Evolutionary conservation across 768 basidiomycete genomes (phyloP).

Genomic region (Amylocystis lapponica): DNA sequence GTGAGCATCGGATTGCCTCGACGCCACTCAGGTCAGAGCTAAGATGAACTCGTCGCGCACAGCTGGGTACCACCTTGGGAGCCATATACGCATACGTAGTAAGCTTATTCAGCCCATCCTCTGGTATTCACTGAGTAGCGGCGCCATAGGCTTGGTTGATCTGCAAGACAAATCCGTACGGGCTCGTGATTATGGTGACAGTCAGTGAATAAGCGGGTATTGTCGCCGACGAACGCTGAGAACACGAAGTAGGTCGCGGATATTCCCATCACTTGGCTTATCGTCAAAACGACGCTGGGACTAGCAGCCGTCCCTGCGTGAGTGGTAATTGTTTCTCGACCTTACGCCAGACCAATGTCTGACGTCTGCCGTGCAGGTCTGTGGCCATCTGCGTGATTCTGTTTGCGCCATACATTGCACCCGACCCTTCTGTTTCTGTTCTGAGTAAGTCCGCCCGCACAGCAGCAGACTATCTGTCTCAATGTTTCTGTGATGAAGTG

Average conservation of each 20-base stretch:
- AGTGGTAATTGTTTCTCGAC: constrained; percentile 7
- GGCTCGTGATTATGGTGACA: constrained; percentile 33
- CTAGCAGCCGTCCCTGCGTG: constrained; percentile 41
- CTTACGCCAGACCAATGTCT: neutral
- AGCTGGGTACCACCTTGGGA: constrained; percentile 28
- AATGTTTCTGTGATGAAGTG: constrained; percentile 20
- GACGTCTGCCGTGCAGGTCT: constrained; percentile 22
- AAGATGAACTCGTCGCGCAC: neutral
- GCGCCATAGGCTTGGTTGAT: constrained; percentile 32
- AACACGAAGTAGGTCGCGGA: constrained; percentile 31
- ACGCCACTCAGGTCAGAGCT: neutral
- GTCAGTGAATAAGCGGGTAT: constrained; percentile 19
- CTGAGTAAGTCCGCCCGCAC: constrained; percentile 19
- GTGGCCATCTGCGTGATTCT: constrained; percentile 40
- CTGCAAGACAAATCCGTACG: constrained; percentile 37
- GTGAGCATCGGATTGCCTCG: constrained; percentile 21
- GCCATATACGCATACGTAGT: constrained; percentile 31
- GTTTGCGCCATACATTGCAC: constrained; percentile 23
- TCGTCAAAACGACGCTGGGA: constrained; percentile 32
- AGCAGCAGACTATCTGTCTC: neutral
- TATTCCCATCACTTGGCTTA: constrained; percentile 40
- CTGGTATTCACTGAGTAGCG: neutral
- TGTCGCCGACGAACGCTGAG: neutral
- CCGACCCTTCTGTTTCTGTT: constrained; percentile 22
- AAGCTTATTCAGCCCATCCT: constrained; percentile 7